Evolutionary conservation across 345 rosid genomes (phyloP).

Genomic region (Draba incana): DNA sequence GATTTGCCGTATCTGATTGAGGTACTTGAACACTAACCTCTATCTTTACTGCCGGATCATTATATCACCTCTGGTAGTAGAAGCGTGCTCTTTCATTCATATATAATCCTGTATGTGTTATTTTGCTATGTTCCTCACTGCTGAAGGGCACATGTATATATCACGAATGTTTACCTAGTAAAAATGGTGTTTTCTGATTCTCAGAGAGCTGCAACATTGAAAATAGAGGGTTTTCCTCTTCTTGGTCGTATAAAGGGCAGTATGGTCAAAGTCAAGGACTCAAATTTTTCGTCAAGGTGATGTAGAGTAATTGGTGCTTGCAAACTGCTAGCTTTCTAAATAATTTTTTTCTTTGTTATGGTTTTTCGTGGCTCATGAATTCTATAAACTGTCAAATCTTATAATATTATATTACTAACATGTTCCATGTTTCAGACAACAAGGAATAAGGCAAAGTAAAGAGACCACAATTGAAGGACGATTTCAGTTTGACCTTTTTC

Average conservation of each 20-base stretch:
- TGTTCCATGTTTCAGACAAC: slow-evolving; percentile 62
- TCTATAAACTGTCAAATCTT: slow-evolving; percentile 5
- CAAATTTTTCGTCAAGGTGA: slow-evolving; percentile 95
- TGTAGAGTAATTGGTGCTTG: slow-evolving; percentile 26
- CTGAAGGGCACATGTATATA: slow-evolving; percentile 20
- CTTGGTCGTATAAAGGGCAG: slow-evolving; percentile 90
- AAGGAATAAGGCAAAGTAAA: slow-evolving; percentile 94
- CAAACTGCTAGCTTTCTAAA: slow-evolving; percentile 17
- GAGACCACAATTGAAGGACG: slow-evolving; percentile 95
- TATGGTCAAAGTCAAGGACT: slow-evolving; percentile 80
- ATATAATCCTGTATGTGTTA: slow-evolving; percentile 6
- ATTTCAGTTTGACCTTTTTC: slow-evolving; percentile 95
- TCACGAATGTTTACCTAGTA: slow-evolving; percentile 12
- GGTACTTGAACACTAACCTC: slow-evolving; percentile 52
- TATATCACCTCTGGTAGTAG: slow-evolving; percentile 18
- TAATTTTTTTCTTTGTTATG: background rate
- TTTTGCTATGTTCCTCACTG: slow-evolving; percentile 12
- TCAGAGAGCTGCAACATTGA: slow-evolving; percentile 87
- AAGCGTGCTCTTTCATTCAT: slow-evolving; percentile 20
- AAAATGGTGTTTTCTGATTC: slow-evolving; percentile 34
- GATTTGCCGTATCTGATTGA: slow-evolving; percentile 97
- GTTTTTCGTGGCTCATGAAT: slow-evolving; percentile 14
- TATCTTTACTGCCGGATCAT: slow-evolving; percentile 10
- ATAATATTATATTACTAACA: slow-evolving; percentile 11
- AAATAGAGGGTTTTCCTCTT: slow-evolving; percentile 83